Base-by-base conservation (phyloP, 1,284 basidiomycete species). In the Takashimella koratensis region DNA sequence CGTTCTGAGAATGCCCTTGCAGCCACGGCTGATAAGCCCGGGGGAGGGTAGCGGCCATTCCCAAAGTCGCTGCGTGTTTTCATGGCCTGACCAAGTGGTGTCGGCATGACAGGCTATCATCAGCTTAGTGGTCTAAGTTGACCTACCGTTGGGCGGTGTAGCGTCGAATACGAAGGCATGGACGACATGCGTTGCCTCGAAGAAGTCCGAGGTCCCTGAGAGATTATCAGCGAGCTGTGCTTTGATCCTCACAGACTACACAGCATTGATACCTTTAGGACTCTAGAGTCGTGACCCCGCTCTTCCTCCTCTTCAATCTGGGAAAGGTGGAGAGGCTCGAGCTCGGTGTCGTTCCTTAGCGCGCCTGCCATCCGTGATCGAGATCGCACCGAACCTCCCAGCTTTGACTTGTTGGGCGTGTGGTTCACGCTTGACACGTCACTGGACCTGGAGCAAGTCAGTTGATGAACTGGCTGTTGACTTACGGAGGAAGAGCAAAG, bases 301-400 rank as follows among this genome's bases (percentile, higher is more conserved):
- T 62, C 49, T 21, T 62, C 52, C 16, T 54, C 60, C 39, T 69
- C 65, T 3, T 60, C 54, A 13, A 66, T 64, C 22, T 57, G 51
- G 5, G 56, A 54, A 10, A 67, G 47, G n/a, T 63, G 56, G 11
- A 25, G 49, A 16, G 42, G 44, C 19, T 53, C 62, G 27, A 63
- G 45, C 12, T 65, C 65, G 45, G 45, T 50, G 42, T 63, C 66
- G 19, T 52, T 52, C 12, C 68, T 45, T 21, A 68, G 30, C 3
- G 62, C 68, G 24, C 62, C 64, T 5, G 66, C 66, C 20, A 70
- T 47, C 27, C 62, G 47, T 19, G 55, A 60, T 30, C 68, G 27
- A 3, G 54, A 36, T 8, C 30, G 30, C 8, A 36, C 30, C 8
- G 30, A 36, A 16, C 30, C 16, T 36, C 10, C 16, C 30, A 36